Percentiles rank a stretch among this genome's conserved stretches.
Conservation (phyloP, 495 filamentous ascomycete species). For the Daldinia concentrica region DNA sequence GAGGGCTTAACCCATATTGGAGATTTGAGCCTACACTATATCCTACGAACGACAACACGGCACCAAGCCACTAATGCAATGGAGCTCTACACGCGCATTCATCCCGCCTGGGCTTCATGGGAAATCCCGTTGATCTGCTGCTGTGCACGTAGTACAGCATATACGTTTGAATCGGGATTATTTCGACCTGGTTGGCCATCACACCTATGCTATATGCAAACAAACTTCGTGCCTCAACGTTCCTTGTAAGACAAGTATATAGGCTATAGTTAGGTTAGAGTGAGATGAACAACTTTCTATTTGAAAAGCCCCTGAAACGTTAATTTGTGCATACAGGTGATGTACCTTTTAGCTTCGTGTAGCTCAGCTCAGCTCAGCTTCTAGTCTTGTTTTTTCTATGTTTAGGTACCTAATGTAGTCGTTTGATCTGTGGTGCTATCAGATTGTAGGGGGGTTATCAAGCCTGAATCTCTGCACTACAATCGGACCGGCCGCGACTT, state of each 20-base stretch:
- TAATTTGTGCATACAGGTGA: background rate
- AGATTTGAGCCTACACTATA: background rate
- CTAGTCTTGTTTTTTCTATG: too few relatives aligned
- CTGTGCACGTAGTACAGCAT: background rate
- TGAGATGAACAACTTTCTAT: slow-evolving; percentile 16
- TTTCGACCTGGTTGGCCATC: background rate
- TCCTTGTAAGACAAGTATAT: background rate
- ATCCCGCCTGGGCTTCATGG: slow-evolving; percentile 21
- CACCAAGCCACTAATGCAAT: slow-evolving; percentile 21
- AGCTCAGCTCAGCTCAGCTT: background rate
- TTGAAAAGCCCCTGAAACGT: slow-evolving; percentile 21
- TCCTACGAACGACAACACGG: slow-evolving; percentile 2
- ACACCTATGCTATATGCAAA: slow-evolving; percentile 4
- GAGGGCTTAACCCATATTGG: background rate
- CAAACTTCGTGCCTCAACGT: slow-evolving; percentile 12
- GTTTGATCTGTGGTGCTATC: background rate
- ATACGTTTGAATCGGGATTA: background rate
- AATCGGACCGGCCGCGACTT: slow-evolving; percentile 36
- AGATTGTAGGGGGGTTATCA: slow-evolving; percentile 3
- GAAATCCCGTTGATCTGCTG: background rate
- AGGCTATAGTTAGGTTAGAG: too few relatives aligned
- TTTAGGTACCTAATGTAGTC: background rate
- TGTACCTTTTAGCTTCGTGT: background rate
- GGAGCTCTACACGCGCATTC: slow-evolving; percentile 18
- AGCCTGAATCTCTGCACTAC: slow-evolving; percentile 19